Evolutionary conservation across 768 basidiomycete species (phyloP), one percentile per base, ranked within the genome.

Genomic region (Pholiota conissans): DNA sequence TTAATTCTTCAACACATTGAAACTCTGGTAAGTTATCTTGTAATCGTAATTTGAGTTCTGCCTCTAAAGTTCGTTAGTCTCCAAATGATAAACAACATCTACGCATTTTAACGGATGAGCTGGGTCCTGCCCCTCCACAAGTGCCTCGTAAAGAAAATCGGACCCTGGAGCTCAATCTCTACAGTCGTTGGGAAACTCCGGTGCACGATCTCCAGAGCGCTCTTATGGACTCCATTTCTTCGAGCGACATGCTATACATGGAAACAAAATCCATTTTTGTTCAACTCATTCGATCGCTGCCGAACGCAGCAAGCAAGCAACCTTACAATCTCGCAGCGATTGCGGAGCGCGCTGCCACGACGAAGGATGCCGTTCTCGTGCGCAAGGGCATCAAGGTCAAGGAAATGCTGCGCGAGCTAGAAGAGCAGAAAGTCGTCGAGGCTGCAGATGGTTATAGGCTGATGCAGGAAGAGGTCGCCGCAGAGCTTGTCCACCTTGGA

Each of bases 191-290:
- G 97, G 97, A 99, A 77, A 98, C 95, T 8, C 96, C 97, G 1
- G 93, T 99, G 46, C 97, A 98, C 65, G 97, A 99, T 69, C 88
- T 98, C 46, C 93, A 96, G 62, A 95, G 90, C 42, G 93, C 96
- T 0, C 83, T 99, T 56, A 95, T 98, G 89, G 95, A 95, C 72
- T 92, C 93, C 24, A 90, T 99, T 27, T 98, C 97, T 22, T 94
- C 95, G 45, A 91, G 91, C 69, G 97, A 99, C 74, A 96, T 99
- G 86, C 85, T 98, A 28, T 99, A 98, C 78, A 98, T 98, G 95
- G 97, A 99, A 71, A 92, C 97, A 56, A 99, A 99, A 77, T 98
- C 96, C 6, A 98, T 98, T 69, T 95, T 99, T 64, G 97, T 98
- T 29, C 95, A 98, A 71, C 85, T 98, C 52, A 87, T 99, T 56